These are phyloP conservation scores for Punica granatum DNA, from an alignment of 345 rosid genomes.

Conservation along the genomic window DNA sequence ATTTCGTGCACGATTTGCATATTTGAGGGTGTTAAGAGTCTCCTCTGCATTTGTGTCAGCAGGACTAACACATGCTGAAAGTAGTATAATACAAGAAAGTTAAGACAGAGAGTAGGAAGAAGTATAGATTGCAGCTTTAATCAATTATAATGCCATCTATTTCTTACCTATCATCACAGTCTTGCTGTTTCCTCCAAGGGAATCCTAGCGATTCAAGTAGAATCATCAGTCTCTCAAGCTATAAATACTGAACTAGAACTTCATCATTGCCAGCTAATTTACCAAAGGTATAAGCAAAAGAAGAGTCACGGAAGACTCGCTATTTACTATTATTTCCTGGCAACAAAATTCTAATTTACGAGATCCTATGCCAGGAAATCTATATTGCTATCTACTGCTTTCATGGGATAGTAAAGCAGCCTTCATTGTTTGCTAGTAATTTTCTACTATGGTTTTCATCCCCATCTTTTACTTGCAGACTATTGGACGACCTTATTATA, in stretches of 20 bases:
- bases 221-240: not conserved
- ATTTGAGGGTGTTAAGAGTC: constrained; percentile 88
- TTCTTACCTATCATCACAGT: constrained; percentile 94
- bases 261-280: not conserved
- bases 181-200: constrained; percentile 97
- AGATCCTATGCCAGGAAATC: not conserved
- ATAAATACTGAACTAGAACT: not conserved
- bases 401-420: not conserved
- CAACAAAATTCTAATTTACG: not conserved
- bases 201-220: constrained; percentile 51
- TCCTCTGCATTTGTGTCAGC: constrained; percentile 98
- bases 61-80: constrained; percentile 92
- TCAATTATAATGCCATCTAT: not conserved
- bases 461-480: not conserved
- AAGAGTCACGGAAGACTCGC: not conserved
- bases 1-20: constrained; percentile 97
- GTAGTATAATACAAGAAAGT: constrained; percentile 6
- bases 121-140: not conserved
- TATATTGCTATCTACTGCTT: not conserved
- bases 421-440: not conserved
- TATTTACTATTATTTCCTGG: not conserved
- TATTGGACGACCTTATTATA: not conserved
- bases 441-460: not conserved
- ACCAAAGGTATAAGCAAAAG: too few relatives aligned
- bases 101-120: not conserved